phyloP scores from a whole-genome alignment of 306 rosid species.

The Aeschynomene evenia region DNA sequence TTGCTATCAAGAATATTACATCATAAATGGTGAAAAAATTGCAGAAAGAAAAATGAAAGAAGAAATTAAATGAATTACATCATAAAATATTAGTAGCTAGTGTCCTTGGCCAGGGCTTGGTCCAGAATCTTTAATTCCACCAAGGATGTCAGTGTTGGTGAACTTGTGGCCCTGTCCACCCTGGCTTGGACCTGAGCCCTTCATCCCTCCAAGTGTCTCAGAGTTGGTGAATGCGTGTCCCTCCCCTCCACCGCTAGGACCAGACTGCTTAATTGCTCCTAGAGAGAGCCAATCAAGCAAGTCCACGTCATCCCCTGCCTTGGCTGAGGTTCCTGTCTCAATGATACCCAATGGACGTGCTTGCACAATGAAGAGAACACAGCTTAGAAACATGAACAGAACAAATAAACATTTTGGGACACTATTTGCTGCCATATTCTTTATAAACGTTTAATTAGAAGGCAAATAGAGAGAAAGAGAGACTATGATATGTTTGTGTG shows the following conservation, averaged over 20 bases:
- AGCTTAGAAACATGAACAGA: conserved; percentile 21
- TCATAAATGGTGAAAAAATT: neutral
- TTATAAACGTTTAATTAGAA: neutral
- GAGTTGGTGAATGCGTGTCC: conserved; percentile 14
- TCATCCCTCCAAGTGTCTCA: neutral
- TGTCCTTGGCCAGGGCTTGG: conserved; percentile 12
- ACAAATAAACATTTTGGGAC: conserved; percentile 16
- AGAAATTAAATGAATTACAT: conserved; percentile 11
- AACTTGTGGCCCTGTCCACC: conserved; percentile 29
- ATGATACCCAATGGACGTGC: conserved; percentile 42
- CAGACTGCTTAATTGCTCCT: conserved; percentile 34
- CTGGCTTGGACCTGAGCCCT: neutral
- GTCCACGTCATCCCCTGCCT: conserved; percentile 15
- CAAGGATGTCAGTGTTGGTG: neutral
- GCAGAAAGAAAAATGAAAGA: neutral
- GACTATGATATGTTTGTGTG: neutral
- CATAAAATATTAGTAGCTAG: neutral
- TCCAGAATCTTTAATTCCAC: conserved; percentile 17
- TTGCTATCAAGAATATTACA: neutral
- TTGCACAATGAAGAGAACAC: conserved; percentile 15
- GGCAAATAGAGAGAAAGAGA: neutral
- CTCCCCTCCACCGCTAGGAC: conserved; percentile 32
- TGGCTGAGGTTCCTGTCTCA: neutral
- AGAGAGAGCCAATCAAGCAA: conserved; percentile 47
- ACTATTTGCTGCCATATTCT: neutral